Percentiles rank a stretch among this genome's conserved stretches.
Evolutionary conservation across 306 rosid genomes (phyloP).

Genomic region (Dryas drummondii): DNA sequence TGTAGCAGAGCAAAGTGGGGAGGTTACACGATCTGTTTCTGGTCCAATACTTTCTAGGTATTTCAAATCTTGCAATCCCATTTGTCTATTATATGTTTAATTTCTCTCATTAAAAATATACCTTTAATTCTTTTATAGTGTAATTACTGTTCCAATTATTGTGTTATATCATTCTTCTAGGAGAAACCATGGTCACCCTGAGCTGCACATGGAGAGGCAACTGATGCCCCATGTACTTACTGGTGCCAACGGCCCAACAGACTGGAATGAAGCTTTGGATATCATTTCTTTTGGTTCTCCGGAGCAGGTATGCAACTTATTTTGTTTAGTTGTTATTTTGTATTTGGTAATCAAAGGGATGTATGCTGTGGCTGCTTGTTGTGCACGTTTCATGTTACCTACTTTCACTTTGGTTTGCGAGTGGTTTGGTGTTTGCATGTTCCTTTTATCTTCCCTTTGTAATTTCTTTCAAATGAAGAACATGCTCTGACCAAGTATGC

Average conservation of each 20-base stretch:
- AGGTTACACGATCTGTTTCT: conserved; percentile 63
- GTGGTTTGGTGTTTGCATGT: not conserved
- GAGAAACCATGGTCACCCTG: conserved; percentile 69
- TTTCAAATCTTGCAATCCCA: not conserved
- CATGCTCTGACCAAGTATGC: conserved; percentile 25
- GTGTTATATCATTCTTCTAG: conserved; percentile 34
- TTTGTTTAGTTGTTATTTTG: not conserved
- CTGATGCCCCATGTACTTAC: conserved; percentile 49
- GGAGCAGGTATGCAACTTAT: conserved; percentile 63
- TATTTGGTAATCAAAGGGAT: not conserved
- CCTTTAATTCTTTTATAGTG: not conserved
- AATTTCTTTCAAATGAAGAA: not conserved
- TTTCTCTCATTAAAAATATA: not conserved
- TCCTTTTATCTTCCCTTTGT: not conserved
- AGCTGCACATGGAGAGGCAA: conserved; percentile 64
- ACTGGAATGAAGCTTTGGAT: conserved; percentile 98
- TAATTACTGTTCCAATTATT: conserved; percentile 7
- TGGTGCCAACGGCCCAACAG: conserved; percentile 73
- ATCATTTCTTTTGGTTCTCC: conserved; percentile 92
- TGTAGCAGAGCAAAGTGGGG: conserved; percentile 93
- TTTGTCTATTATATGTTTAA: not conserved
- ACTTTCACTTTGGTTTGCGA: not conserved
- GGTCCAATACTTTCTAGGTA: conserved; percentile 69
- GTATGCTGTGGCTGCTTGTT: not conserved
- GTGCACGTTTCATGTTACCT: not conserved